phyloP scores from a whole-genome alignment of 78 protist genomes.

The Isochrysis galbana region DNA sequence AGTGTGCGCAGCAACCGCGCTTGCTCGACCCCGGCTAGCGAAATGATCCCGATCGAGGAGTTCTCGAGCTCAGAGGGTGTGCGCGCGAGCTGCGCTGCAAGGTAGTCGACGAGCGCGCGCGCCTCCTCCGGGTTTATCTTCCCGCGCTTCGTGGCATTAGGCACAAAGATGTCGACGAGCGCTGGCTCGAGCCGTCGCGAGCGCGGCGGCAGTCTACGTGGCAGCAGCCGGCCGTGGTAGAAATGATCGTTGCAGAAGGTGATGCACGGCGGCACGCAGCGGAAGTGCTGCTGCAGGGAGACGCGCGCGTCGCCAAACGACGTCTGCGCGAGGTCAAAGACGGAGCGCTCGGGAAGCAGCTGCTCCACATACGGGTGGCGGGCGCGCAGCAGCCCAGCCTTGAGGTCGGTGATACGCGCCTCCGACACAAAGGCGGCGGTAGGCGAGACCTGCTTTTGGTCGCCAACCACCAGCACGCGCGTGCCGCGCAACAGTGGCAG shows the following conservation, averaged over 20 bases:
- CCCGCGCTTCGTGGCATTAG: neutral
- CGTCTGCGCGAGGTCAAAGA: constrained; percentile 33
- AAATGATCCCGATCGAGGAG: neutral
- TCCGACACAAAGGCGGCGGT: neutral
- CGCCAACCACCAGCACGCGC: constrained; percentile 13
- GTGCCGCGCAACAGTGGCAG: constrained; percentile 6
- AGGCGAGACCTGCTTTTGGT: constrained; percentile 14
- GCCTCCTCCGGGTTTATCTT: constrained; percentile 7
- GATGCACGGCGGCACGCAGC: constrained; percentile 13
- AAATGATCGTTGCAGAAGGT: neutral
- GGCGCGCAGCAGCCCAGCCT: neutral
- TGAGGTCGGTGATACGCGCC: neutral
- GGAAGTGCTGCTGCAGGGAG: neutral
- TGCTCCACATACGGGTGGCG: constrained; percentile 1
- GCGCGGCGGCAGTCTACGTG: constrained; percentile 30
- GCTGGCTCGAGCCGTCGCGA: constrained; percentile 11
- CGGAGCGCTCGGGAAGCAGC: constrained; percentile 24
- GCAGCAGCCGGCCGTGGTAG: constrained; percentile 16
- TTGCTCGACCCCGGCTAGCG: constrained; percentile 18
- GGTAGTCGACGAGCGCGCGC: neutral
- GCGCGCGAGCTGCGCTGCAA: neutral
- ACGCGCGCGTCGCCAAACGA: constrained; percentile 14
- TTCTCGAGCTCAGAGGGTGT: neutral
- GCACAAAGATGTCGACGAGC: neutral
- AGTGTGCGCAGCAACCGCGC: constrained; percentile 8